Base-by-base conservation (phyloP, 495 filamentous ascomycete genomes). In the Friedmanniomyces simplex region DNA sequence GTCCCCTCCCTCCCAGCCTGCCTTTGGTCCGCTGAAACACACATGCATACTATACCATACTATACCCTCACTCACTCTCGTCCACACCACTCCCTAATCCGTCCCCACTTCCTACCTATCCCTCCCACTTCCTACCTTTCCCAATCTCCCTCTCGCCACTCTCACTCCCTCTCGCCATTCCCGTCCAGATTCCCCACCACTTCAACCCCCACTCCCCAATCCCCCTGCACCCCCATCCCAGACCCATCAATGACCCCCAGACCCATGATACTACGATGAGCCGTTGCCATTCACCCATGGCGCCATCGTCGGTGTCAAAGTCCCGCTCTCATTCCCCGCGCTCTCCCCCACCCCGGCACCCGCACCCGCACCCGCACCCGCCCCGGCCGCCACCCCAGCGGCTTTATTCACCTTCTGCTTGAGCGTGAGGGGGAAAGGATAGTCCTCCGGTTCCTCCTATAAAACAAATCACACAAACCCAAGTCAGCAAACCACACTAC, bases 401-500 rank as follows among this genome's bases (percentile, higher is more conserved):
- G 26, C 25, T 24, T 65, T 59, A n/a, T 65, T 58, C 21, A 10
- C 62, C 64, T 73, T 73, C 25, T 60, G 55, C 66, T 68, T 71
- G 24, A 97, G 76, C 2, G 89, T 96, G 32, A 97, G 79, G 22
- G 91, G 90, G 77, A 93, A 95, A 28, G 86, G 84, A 66, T 91
- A 95, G 58, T 96, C 91, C 21, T 97, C 93, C 5, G 87, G 82
- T 57, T 96, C 89, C 72, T 98, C 93, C 71, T 98, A 91, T 51
- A 42, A n/a, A n/a, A n/a, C n/a, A n/a, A n/a, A n/a, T n/a, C 13
- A 41, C 32, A 8, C 34, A 37, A 8, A 37, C 8, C 8, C 8
- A 37, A 22, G 39, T 43, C 34, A 52, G 25, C 41, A 49, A 34
- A 22, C 25, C 22, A 25, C 45, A 8, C 26, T 22, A 6, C 4